Percentiles rank a stretch among this genome's conserved stretches.
Conservation (phyloP, 306 rosid genomes). For the peach (Prunus persica) region Prunus_persica_NCBIv2 NC_034009.1:9649001-9649500, state of each 20-base stretch:
- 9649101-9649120: too few species aligned
- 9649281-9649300: background rate
- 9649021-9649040: too few species aligned
- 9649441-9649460: background rate
- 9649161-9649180: background rate
- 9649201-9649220: background rate
- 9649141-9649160: background rate
- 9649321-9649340: background rate
- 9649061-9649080: too few species aligned
- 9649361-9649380: constrained; percentile 4
- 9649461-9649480: background rate
- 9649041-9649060: too few species aligned
- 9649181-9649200: background rate
- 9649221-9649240: background rate
- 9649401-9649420: background rate
- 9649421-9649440: background rate
- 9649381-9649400: background rate
- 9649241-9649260: background rate
- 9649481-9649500: background rate
- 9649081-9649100: too few species aligned
- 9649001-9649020: background rate
- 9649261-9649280: background rate
- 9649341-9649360: background rate
- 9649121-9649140: background rate
- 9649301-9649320: background rate